These are phyloP conservation scores for Globisporangium barbulae DNA, from an alignment of 352 stramenopile species.

Conservation along the genomic window DNA sequence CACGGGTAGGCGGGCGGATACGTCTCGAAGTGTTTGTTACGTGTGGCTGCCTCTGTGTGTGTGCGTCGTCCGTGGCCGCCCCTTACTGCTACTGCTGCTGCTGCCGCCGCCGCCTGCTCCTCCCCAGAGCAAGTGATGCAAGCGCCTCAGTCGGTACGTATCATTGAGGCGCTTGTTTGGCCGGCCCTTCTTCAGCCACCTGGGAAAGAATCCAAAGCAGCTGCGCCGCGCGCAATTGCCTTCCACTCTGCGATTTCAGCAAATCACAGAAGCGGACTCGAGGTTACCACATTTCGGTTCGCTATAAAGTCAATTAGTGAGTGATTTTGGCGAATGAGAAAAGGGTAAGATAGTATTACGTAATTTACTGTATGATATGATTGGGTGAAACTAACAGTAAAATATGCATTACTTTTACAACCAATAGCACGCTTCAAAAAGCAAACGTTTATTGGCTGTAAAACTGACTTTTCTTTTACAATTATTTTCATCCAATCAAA, in stretches of 20 bases:
- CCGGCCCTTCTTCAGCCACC: neutral
- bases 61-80: no score
- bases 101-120: neutral
- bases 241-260: neutral
- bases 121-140: neutral
- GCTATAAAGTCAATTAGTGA: neutral
- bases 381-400: neutral
- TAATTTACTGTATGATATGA: neutral
- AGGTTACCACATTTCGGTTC: neutral
- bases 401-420: no score
- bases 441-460: no score
- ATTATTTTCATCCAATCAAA: no score
- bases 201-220: conserved; percentile 6
- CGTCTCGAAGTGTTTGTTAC: no score
- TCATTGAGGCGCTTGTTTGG: neutral
- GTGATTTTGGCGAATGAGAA: neutral
- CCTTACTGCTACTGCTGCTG: no score
- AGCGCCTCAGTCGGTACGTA: neutral
- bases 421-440: no score
- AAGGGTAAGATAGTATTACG: neutral
- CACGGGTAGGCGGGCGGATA: no score
- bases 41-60: no score
- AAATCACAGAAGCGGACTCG: neutral
- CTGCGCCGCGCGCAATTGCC: neutral
- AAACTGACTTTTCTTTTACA: no score